phyloP scores from a whole-genome alignment of 1,139 yeast genomes.

The Pichia sp. region DNA sequence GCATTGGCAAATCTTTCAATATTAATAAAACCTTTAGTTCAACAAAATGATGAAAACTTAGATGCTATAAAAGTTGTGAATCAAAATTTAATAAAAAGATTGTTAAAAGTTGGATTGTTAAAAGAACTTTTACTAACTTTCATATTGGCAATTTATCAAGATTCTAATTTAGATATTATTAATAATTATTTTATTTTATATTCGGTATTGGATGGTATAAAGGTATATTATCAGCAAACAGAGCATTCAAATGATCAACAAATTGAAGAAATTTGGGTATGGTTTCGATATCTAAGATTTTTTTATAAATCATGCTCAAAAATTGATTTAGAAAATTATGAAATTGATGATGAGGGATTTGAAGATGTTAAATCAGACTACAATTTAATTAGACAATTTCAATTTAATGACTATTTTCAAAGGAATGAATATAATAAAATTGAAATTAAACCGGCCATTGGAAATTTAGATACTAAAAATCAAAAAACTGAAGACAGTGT shows the following conservation, averaged over 20 bases:
- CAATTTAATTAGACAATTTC: constrained; percentile 21
- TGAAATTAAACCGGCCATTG: constrained; percentile 16
- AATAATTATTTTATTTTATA: constrained; percentile 25
- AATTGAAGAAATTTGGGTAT: constrained; percentile 18
- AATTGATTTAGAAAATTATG: constrained; percentile 28
- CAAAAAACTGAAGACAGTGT: constrained; percentile 14
- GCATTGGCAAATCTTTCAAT: constrained; percentile 18
- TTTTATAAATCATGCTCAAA: constrained; percentile 29
- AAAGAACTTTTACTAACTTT: constrained; percentile 25
- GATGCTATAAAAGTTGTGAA: constrained; percentile 9
- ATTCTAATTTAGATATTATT: constrained; percentile 25
- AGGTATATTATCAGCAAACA: constrained; percentile 13
- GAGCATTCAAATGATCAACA: constrained; percentile 13
- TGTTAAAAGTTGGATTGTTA: constrained; percentile 19
- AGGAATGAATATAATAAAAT: constrained; percentile 22
- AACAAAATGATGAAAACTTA: constrained; percentile 4
- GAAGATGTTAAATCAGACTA: constrained; percentile 27
- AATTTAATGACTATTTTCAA: constrained; percentile 22
- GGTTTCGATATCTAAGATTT: constrained; percentile 25
- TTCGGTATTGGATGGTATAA: constrained; percentile 17
- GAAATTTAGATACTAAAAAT: neutral
- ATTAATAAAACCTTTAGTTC: constrained; percentile 18
- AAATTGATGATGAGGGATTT: constrained; percentile 26
- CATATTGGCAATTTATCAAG: constrained; percentile 27
- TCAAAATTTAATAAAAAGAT: constrained; percentile 13